Evolutionary conservation across 2,329 filamentous ascomycete species (phyloP).

Genomic region (Fusarium robinianum): DNA sequence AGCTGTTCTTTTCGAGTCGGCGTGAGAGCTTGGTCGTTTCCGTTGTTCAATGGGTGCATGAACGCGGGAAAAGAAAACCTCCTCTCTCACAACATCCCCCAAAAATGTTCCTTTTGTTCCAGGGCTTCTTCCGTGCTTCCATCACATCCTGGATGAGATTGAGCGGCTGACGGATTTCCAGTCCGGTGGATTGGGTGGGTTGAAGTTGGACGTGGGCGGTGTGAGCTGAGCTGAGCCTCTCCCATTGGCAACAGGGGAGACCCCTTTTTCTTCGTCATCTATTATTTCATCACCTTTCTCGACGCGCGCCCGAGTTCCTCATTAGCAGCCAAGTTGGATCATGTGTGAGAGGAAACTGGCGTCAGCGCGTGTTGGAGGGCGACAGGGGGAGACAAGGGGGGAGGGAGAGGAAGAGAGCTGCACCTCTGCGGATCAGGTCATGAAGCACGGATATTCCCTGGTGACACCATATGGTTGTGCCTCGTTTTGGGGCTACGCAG

Average conservation of each 20-base stretch:
- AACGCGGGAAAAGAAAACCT: constrained; percentile 10
- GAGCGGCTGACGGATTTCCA: constrained; percentile 9
- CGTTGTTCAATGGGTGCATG: constrained; percentile 4
- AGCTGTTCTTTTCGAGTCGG: constrained; percentile 6
- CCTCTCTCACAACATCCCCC: not conserved
- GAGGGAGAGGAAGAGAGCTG: too few relatives aligned
- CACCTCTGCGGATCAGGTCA: constrained; percentile 26
- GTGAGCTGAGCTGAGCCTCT: constrained; percentile 21
- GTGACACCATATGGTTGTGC: constrained; percentile 27
- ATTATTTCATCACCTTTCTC: constrained; percentile 4
- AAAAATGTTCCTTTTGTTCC: too few relatives aligned
- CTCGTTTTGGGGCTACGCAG: not conserved
- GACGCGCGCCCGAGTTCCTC: too few relatives aligned
- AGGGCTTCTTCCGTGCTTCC: not conserved
- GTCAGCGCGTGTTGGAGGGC: constrained; percentile 6
- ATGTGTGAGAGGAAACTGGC: constrained; percentile 15
- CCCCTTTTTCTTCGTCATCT: constrained; percentile 24
- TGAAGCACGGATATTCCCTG: constrained; percentile 25
- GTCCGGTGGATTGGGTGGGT: constrained; percentile 26
- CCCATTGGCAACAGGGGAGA: constrained; percentile 18
- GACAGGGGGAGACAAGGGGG: constrained; percentile 26
- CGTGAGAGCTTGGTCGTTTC: constrained; percentile 20
- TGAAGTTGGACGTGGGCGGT: constrained; percentile 7
- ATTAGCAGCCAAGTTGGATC: constrained; percentile 15
- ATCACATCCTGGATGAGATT: constrained; percentile 8